Conservation (phyloP, 2,329 filamentous ascomycete genomes). For the Hypoxylon sp. region DNA sequence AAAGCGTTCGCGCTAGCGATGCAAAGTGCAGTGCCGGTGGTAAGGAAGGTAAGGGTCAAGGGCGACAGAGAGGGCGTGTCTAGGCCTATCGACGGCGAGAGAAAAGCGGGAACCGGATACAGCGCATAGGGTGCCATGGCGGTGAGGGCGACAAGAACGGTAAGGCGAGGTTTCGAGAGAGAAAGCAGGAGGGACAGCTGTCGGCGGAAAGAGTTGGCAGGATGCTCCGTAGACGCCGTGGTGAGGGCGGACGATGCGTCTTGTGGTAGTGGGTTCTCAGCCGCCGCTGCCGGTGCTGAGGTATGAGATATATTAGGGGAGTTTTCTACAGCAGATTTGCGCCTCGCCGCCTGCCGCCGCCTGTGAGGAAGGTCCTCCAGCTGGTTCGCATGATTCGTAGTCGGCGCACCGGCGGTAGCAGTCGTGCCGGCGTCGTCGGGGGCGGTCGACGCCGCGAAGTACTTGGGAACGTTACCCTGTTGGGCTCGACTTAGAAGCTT, state of each 20-base stretch:
- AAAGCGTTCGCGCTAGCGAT: slow-evolving; percentile 93
- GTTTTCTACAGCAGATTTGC: slow-evolving; percentile 28
- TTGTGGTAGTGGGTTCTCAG: slow-evolving; percentile 57
- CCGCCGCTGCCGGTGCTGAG: slow-evolving; percentile 10
- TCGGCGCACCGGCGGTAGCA: slow-evolving; percentile 21
- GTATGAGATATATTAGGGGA: neutral
- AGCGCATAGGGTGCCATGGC: slow-evolving; percentile 92
- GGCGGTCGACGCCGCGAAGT: slow-evolving; percentile 6
- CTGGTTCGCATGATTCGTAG: slow-evolving; percentile 19
- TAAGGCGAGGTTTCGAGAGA: slow-evolving; percentile 94
- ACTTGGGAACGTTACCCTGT: slow-evolving; percentile 13
- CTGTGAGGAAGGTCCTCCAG: slow-evolving; percentile 47
- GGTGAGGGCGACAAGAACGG: slow-evolving; percentile 89
- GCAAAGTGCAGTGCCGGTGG: slow-evolving; percentile 87
- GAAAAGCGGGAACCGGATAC: slow-evolving; percentile 90
- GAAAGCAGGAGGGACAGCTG: slow-evolving; percentile 85
- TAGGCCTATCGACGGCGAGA: slow-evolving; percentile 72
- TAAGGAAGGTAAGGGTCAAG: slow-evolving; percentile 92
- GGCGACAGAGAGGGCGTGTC: slow-evolving; percentile 87
- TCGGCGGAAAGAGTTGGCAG: slow-evolving; percentile 69
- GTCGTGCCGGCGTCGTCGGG: slow-evolving; percentile 16
- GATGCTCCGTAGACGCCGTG: slow-evolving; percentile 64
- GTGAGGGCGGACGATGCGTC: slow-evolving; percentile 70
- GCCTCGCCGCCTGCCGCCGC: slow-evolving; percentile 46
- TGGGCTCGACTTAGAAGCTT: slow-evolving; percentile 32